Conservation (phyloP, 1,284 basidiomycete genomes). For the Boletus sp. region DNA sequence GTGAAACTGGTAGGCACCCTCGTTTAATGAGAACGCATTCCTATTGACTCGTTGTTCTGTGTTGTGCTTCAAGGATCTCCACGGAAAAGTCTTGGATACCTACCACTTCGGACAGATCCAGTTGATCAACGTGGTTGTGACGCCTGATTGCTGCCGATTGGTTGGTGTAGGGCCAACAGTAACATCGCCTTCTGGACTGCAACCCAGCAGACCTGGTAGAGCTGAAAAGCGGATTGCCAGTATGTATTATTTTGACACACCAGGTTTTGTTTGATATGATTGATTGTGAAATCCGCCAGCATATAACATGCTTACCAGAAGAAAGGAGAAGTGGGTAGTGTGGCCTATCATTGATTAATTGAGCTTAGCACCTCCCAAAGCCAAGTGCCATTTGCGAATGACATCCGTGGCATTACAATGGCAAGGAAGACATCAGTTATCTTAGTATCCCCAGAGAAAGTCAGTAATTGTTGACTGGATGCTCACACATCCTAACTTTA, state of each 20-base stretch:
- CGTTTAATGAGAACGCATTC: slow-evolving; percentile 11
- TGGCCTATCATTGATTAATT: too few relatives aligned
- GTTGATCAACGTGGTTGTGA: slow-evolving; percentile 74
- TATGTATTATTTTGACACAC: slow-evolving; percentile 38
- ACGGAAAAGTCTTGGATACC: slow-evolving; percentile 59
- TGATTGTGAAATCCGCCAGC: slow-evolving; percentile 44
- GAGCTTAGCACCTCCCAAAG: too few relatives aligned
- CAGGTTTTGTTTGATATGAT: too few relatives aligned
- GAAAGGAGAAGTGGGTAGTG: slow-evolving; percentile 71
- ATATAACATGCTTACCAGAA: slow-evolving; percentile 67
- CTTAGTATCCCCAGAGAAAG: too few relatives aligned
- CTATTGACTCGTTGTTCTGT: slow-evolving; percentile 22
- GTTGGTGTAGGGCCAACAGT: slow-evolving; percentile 73
- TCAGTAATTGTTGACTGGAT: too few relatives aligned
- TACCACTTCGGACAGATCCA: slow-evolving; percentile 70
- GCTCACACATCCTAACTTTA: too few relatives aligned
- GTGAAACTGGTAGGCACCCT: slow-evolving; percentile 47
- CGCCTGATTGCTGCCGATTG: slow-evolving; percentile 65
- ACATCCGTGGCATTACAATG: too few relatives aligned
- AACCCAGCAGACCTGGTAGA: slow-evolving; percentile 68
- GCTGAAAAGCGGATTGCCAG: slow-evolving; percentile 79
- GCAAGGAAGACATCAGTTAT: too few relatives aligned
- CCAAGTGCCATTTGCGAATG: too few relatives aligned
- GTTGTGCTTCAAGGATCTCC: slow-evolving; percentile 48
- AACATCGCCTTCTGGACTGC: slow-evolving; percentile 63